phyloP scores from a whole-genome alignment of 768 basidiomycete species.

The Hygrocybe punicea region DNA sequence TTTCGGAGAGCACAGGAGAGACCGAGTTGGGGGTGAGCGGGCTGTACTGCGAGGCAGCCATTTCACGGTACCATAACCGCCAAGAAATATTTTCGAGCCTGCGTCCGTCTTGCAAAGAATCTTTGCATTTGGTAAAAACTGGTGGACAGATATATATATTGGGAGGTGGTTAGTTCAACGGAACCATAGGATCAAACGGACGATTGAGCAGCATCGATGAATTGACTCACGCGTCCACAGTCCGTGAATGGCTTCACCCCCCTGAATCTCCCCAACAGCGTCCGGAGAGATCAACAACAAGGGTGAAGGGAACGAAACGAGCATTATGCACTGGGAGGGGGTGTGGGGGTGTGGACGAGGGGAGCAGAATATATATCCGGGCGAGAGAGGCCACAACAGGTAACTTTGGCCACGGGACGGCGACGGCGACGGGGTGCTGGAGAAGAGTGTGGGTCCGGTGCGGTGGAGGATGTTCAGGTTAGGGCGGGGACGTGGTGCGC shows the following conservation, averaged over 20 bases:
- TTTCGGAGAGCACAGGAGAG: neutral
- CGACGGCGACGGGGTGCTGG: too few species aligned
- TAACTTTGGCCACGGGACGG: too few species aligned
- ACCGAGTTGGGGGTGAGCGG: constrained; percentile 6
- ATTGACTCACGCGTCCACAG: constrained; percentile 63
- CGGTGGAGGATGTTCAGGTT: too few species aligned
- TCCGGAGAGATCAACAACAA: constrained; percentile 65
- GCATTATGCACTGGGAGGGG: constrained; percentile 32
- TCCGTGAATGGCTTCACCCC: constrained; percentile 59
- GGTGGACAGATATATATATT: too few species aligned
- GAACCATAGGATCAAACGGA: too few species aligned
- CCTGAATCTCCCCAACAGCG: constrained; percentile 64
- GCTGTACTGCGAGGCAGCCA: constrained; percentile 35
- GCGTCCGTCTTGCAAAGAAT: constrained; percentile 72
- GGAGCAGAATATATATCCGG: too few species aligned
- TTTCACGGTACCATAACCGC: constrained; percentile 76
- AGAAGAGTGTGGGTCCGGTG: too few species aligned
- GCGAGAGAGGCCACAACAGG: too few species aligned
- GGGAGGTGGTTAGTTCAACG: too few species aligned
- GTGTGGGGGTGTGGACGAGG: constrained; percentile 10
- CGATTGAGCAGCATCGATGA: too few species aligned
- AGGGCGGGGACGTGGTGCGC: too few species aligned
- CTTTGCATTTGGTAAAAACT: constrained; percentile 87
- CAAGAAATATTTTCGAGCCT: constrained; percentile 86
- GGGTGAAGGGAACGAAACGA: constrained; percentile 54